Percentiles rank a stretch among this genome's conserved stretches.
These are phyloP conservation scores for Camellia oleifera DNA, from an alignment of 179 eudicot species.

Conservation along the genomic window DNA sequence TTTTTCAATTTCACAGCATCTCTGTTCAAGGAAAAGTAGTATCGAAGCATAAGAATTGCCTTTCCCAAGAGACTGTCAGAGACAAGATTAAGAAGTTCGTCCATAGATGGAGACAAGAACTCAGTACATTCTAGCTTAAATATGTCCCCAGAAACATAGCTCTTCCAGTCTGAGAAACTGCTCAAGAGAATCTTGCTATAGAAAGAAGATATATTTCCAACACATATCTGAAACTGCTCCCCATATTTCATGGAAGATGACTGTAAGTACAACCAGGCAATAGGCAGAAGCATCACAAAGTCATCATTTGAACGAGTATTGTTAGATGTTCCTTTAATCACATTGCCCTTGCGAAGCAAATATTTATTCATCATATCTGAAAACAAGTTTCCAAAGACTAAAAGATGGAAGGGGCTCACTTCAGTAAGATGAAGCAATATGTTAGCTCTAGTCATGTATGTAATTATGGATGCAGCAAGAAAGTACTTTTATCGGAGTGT, in stretches of 20 bases:
- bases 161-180: conserved; percentile 69
- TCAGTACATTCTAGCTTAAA: conserved; percentile 45
- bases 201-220: conserved; percentile 32
- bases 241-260: conserved; percentile 33
- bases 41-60: conserved; percentile 48
- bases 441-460: conserved; percentile 52
- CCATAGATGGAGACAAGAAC: conserved; percentile 36
- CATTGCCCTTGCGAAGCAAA: conserved; percentile 20
- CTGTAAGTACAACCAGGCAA: conserved; percentile 49
- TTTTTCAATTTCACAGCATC: conserved; percentile 30
- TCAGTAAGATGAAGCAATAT: conserved; percentile 49
- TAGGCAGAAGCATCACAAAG: conserved; percentile 75
- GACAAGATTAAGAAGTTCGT: conserved; percentile 46
- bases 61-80: conserved; percentile 65
- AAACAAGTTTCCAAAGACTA: conserved; percentile 61
- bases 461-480: conserved; percentile 48
- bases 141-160: conserved; percentile 47
- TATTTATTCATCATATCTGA: conserved; percentile 39
- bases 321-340: conserved; percentile 18
- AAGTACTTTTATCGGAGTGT: conserved; percentile 51
- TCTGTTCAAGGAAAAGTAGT: conserved; percentile 38
- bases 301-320: conserved; percentile 46
- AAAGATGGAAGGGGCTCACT: conserved; percentile 69
- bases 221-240: conserved; percentile 28
- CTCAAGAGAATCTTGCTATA: conserved; percentile 54